A percentile compares a stretch with the other conserved stretches of the same genome.
Evolutionary conservation across 345 rosid genomes (phyloP).

Genomic region (Dipteronia dyeriana): DNA sequence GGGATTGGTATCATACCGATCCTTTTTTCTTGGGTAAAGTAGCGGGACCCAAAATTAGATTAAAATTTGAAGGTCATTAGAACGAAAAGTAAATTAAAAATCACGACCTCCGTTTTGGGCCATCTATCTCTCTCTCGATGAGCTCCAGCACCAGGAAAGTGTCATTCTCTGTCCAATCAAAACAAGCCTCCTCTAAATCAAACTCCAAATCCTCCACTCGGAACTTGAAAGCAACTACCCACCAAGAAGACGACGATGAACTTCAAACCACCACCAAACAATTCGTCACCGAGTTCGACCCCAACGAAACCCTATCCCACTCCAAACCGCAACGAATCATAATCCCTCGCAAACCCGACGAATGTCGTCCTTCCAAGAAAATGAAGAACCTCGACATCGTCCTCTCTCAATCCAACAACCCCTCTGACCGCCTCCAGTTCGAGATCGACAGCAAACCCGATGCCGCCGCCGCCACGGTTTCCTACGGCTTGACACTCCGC

Average conservation of each 20-base stretch:
- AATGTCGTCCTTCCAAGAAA: slow-evolving; percentile 58
- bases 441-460: slow-evolving; percentile 42
- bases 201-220: slow-evolving; percentile 19
- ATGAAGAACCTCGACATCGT: slow-evolving; percentile 68
- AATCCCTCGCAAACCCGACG: slow-evolving; percentile 59
- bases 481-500: slow-evolving; percentile 51
- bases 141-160: slow-evolving; percentile 28
- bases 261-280: slow-evolving; percentile 25
- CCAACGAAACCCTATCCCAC: slow-evolving; percentile 42
- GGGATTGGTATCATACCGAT: too few relatives aligned
- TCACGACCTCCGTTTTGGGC: too few relatives aligned
- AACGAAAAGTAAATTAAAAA: too few relatives aligned
- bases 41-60: too few relatives aligned
- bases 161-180: slow-evolving; percentile 57
- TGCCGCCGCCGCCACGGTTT: slow-evolving; percentile 24
- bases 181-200: slow-evolving; percentile 10
- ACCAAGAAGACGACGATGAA: slow-evolving; percentile 26
- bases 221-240: not conserved
- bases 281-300: slow-evolving; percentile 62
- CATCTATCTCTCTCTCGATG: slow-evolving; percentile 27
- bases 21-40: too few relatives aligned
- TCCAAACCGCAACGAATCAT: slow-evolving; percentile 31
- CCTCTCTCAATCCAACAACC: slow-evolving; percentile 27
- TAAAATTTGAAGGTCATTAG: too few relatives aligned
- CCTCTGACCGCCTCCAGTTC: slow-evolving; percentile 46